Percentiles rank a stretch among this genome's conserved stretches.
phyloP scores from a whole-genome alignment of 192 early-diverging fungal genomes.

The Podila epigama region DNA sequence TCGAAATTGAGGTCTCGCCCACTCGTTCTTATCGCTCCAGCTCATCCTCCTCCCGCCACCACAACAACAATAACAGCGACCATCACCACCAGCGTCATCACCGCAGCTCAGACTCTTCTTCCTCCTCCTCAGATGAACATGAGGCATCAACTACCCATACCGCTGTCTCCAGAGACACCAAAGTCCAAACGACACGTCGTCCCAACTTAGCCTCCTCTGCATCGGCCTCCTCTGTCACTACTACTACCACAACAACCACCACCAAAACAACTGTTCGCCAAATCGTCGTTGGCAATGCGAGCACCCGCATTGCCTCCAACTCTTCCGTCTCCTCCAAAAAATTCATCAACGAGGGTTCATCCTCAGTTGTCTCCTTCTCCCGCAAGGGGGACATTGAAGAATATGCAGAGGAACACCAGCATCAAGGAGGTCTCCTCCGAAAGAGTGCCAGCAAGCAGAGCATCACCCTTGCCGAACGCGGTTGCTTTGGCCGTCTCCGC shows the following conservation, averaged over 20 bases:
- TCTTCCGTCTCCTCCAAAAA: not conserved
- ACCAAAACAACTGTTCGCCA: not conserved
- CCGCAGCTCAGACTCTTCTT: too few species aligned
- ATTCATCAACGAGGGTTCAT: not conserved
- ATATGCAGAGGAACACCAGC: not conserved
- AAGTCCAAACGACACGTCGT: not conserved
- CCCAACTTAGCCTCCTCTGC: not conserved
- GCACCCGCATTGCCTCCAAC: not conserved
- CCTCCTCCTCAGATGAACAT: not conserved
- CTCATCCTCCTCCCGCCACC: constrained; percentile 1
- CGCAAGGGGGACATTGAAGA: not conserved
- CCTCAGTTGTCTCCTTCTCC: not conserved
- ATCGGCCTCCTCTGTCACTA: not conserved
- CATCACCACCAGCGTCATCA: too few species aligned
- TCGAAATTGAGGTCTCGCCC: constrained; percentile 26
- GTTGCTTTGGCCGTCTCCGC: constrained; percentile 27
- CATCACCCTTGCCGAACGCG: constrained; percentile 6
- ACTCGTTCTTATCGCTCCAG: constrained; percentile 10
- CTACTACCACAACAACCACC: not conserved
- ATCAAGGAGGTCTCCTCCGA: not conserved
- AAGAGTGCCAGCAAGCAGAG: constrained; percentile 12
- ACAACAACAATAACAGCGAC: not conserved
- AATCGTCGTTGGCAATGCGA: too few species aligned
- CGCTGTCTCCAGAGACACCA: too few species aligned
- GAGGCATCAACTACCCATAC: not conserved